These are phyloP conservation scores for Ustilago nuda DNA, from an alignment of 1,284 basidiomycete species.

Conservation along the genomic window DNA sequence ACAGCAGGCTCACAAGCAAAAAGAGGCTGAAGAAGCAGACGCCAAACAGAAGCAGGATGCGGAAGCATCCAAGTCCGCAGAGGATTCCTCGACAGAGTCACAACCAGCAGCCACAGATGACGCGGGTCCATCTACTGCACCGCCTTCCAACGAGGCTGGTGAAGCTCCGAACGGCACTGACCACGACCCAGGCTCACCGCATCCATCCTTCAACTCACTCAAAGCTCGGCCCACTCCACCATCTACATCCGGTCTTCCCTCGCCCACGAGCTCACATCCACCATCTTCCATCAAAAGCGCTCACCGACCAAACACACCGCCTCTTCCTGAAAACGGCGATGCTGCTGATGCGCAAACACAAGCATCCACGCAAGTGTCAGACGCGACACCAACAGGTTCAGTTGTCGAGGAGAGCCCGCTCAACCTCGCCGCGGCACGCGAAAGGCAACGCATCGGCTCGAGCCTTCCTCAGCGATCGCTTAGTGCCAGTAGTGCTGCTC, in stretches of 20 bases:
- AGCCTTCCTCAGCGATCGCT: constrained; percentile 36
- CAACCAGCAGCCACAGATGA: background rate
- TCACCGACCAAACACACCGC: constrained; percentile 30
- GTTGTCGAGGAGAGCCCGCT: constrained; percentile 45
- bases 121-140: background rate
- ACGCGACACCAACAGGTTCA: constrained; percentile 37
- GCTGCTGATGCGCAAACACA: background rate
- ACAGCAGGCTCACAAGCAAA: constrained; percentile 16
- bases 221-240: constrained; percentile 60
- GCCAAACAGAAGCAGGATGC: constrained; percentile 15
- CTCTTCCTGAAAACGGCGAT: background rate
- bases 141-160: constrained; percentile 14
- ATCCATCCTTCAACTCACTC: constrained; percentile 61
- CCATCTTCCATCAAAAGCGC: constrained; percentile 45
- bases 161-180: constrained; percentile 20
- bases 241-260: constrained; percentile 49
- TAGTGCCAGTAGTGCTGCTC: constrained; percentile 44
- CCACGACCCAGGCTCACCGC: constrained; percentile 44
- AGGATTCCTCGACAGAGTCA: background rate
- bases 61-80: constrained; percentile 3
- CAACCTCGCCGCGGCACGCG: constrained; percentile 46
- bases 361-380: constrained; percentile 11
- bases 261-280: constrained; percentile 45
- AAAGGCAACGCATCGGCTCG: constrained; percentile 39
- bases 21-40: constrained; percentile 31